Evolutionary conservation across 1,139 yeast species (phyloP), one percentile per base, ranked within the genome.

Genomic region (Wickerhamiella pararugosa): DNA sequence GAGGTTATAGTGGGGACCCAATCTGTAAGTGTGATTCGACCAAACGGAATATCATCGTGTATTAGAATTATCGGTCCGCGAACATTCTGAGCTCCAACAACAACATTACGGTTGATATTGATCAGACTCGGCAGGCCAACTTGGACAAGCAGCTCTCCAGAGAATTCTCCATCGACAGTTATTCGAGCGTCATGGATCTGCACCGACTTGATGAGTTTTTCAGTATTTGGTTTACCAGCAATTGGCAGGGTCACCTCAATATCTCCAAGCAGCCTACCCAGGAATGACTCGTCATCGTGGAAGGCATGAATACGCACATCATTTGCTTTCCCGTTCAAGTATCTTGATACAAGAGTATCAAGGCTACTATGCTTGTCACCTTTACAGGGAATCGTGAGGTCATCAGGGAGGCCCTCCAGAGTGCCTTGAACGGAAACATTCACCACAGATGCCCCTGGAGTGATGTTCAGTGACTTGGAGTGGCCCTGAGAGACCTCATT

Each of bases 1-100:
- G 47, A 45, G 1, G 64, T 60, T 29, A 46, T 47, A 21, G 63
- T 55, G 5, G 55, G 58, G n/a, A 55, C 42, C 65, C 65, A 62
- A n/a, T 59, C 57, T 8, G 45, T 47, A 32, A 59, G 51, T 10
- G 48, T 35, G 2, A 61, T 44, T 10, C 48, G 51, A 7, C 61
- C 66, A 49, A 62, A 62, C 35, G 46, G 46, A 27, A 41, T 49
- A n/a, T 47, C 53, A 8, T 50, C 39, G 21, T 56, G 50, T 39
- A 49, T 51, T 35, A 62, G 47, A 29, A 51, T 52, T n/a, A 60
- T 58, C 4, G 41, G 39, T 25, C 66, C 66, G 10, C 55, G 45
- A 3, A 60, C 51, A 3, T 45, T 46, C 7, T 33, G 44, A 6
- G 48, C 49, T 4, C 43, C 44, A 6, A 51, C 32, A 5, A 44